Evolutionary conservation across 441 rosid genomes (phyloP), one percentile per base, ranked within the genome.

Genomic region (Hura crepitans): DNA sequence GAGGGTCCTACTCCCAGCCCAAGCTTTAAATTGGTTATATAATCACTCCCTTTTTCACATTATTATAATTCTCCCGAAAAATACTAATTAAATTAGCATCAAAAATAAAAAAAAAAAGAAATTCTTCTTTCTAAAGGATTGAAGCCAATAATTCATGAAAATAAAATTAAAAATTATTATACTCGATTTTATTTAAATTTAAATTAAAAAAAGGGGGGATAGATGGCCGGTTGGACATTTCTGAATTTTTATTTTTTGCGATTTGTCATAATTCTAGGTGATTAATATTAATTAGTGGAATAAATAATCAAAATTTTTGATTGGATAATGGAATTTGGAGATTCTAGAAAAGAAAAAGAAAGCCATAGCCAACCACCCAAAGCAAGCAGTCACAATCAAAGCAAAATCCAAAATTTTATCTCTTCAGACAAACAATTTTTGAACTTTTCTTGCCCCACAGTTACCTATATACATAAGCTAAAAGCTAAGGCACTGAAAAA

Each of bases 361-460:
- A n/a, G 14, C 31, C 33, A 28, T 4, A 27, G 30, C n/a, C 23
- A 46, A 12, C n/a, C 42, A 13, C 46, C 9, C 2, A 65, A 75
- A 74, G 49, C 14, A 59, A 76, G 72, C 68, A 75, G 86, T 86
- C 91, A 13, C 78, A 62, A 68, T 84, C 90, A 67, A 67, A 64
- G 6, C 39, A 76, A 79, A 80, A 71, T 81, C 79, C 61, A 64
- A 72, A 75, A 62, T 45, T 71, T 68, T 53, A 13, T 22, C 31
- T 35, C 20, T 11, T 30, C 2, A 5, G 15, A 18, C 10, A 14
- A 33, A 53, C 28, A 28, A 18, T 0, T 27, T 22, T 42, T 30
- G 1, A 23, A 23, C 50, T 59, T 66, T 64, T 35, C 27, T 51
- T 55, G 62, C 72, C 62, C n/a, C 47, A 71, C 78, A 65, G 75